Evolutionary conservation across 164 flowering plant genomes (phyloP).

Genomic region (Macadamia integrifolia): DNA sequence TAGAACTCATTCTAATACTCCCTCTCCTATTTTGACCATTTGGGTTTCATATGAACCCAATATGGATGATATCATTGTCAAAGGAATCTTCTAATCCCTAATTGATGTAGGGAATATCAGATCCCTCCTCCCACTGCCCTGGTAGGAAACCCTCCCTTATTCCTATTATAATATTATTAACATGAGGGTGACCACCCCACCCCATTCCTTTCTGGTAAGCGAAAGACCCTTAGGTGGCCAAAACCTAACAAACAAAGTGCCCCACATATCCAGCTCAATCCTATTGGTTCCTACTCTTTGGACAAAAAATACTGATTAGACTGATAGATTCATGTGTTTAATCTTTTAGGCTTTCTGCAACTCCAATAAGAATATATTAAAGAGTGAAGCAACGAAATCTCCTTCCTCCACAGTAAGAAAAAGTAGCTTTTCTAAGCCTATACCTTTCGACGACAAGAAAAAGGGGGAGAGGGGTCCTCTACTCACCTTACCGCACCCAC

Average conservation of each 20-base stretch:
- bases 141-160: no score
- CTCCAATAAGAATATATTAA: slow-evolving; percentile 13
- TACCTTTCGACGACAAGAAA: slow-evolving; percentile 24
- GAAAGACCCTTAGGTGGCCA: no score
- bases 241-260: background rate
- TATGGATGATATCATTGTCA: no score
- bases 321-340: slow-evolving; percentile 1
- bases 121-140: no score
- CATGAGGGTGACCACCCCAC: no score
- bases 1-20: no score
- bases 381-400: background rate
- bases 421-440: slow-evolving; percentile 14
- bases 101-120: no score
- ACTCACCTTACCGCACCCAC: slow-evolving; percentile 16
- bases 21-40: no score
- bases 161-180: no score
- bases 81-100: no score
- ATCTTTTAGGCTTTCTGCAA: slow-evolving; percentile 18
- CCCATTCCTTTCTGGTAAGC: no score
- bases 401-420: background rate
- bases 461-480: slow-evolving; percentile 13
- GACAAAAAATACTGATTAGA: background rate
- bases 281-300: background rate
- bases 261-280: background rate
- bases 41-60: no score